Evolutionary conservation across 2,329 filamentous ascomycete genomes (phyloP), one percentile per base, ranked within the genome.

Genomic region (Aspergillus sclerotialis): DNA sequence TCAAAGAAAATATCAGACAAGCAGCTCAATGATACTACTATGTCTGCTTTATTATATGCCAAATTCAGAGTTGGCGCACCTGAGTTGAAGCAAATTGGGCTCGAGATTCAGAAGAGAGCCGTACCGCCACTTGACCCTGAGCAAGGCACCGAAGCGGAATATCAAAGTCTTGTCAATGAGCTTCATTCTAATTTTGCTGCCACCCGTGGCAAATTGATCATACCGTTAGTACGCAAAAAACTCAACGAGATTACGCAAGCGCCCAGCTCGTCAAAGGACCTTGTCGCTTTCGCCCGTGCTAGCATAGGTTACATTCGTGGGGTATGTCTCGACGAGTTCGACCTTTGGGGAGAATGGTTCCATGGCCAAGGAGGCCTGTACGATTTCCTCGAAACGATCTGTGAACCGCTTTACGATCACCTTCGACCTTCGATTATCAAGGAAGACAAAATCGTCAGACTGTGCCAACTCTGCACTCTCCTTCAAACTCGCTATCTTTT

Each of bases 11-110:
- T 78, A 47, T 75, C 77, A 21, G 76, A 80, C 41, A 72, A 75
- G n/a, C 76, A 81, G 45, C 61, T 82, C 27, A 84, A 82, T 42
- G 80, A 84, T 42, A 82, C 80, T 1, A 82, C 80, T 2, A 77
- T 83, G 64, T 84, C 81, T 14, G 78, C 81, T 7, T 60, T 84
- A 7, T 61, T 84, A 2, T 84, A 84, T 48, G 79, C 81, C 13
- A 84, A 84, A 45, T 85, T 84, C 42, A 69, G 79, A 16, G 75
- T 82, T 15, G 76, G 75, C 28, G 80, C 80, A 2, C 69, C 75
- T 3, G 76, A 82, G 43, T 59, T 84, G 35, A 80, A 83, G 54
- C 69, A 72, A 35, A 69, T 84, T 27, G 80, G 80, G 7, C 58
- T 80, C 14, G 78, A 82, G 48, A 81, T 82, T 24, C 78, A 82